phyloP scores from a whole-genome alignment of 306 rosid species.

The Glycyrrhiza uralensis region DNA sequence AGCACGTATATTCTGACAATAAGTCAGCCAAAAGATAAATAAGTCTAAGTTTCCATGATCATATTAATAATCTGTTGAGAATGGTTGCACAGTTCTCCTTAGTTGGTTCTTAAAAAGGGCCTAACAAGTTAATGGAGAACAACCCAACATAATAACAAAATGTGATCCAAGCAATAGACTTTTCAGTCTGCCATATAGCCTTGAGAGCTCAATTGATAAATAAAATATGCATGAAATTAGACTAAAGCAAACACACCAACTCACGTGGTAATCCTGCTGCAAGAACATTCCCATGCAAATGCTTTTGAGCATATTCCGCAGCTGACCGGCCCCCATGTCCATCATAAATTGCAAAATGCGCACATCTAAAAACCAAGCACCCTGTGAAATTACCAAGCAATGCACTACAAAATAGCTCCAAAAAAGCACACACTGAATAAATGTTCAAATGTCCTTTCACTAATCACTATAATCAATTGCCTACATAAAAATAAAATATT shows the following conservation, averaged over 20 bases:
- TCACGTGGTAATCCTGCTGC: constrained; percentile 97
- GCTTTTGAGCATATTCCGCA: constrained; percentile 77
- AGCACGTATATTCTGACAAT: not conserved
- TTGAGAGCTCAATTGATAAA: constrained; percentile 19
- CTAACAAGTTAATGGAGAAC: not conserved
- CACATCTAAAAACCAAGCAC: constrained; percentile 50
- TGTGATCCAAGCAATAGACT: constrained; percentile 5
- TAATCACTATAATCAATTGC: not conserved
- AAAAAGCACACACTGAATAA: not conserved
- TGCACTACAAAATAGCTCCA: not conserved
- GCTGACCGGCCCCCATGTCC: constrained; percentile 95
- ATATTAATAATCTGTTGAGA: not conserved
- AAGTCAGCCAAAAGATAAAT: constrained; percentile 15
- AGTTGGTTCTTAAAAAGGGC: not conserved
- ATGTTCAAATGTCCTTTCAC: not conserved
- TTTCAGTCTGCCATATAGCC: not conserved
- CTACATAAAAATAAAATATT: too few species aligned
- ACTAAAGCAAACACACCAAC: constrained; percentile 97
- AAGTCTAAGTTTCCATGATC: not conserved
- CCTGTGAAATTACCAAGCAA: constrained; percentile 14
- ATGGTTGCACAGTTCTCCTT: not conserved
- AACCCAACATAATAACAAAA: not conserved
- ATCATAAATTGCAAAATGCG: constrained; percentile 85
- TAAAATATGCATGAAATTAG: constrained; percentile 41
- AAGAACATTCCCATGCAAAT: constrained; percentile 74